Evolutionary conservation across 2,329 filamentous ascomycete species (phyloP).

Genomic region (Exophiala sp.): DNA sequence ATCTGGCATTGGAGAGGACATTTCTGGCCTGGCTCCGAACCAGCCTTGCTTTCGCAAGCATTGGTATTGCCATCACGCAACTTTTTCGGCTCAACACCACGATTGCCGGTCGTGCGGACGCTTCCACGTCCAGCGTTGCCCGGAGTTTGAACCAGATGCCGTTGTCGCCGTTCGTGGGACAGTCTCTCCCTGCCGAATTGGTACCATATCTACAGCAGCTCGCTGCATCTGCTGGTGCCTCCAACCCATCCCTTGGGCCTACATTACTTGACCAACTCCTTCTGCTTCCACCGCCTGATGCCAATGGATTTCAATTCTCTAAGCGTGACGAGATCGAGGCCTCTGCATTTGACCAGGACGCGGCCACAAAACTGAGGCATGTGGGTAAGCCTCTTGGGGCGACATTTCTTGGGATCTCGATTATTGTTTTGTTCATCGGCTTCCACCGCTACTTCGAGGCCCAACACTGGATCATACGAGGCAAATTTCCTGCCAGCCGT

Average conservation of each 20-base stretch:
- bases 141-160: conserved; percentile 6
- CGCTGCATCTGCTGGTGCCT: conserved; percentile 3
- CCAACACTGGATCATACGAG: conserved; percentile 61
- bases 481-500: conserved; percentile 60
- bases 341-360: conserved; percentile 27
- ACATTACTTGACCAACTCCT: conserved; percentile 28
- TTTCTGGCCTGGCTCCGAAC: conserved; percentile 64
- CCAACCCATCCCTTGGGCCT: conserved; percentile 16
- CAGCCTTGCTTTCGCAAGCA: conserved; percentile 59
- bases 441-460: conserved; percentile 62
- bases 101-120: conserved; percentile 19
- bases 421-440: conserved; percentile 55
- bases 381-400: conserved; percentile 58
- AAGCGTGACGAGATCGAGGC: conserved; percentile 16
- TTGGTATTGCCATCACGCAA: conserved; percentile 61
- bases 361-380: conserved; percentile 39
- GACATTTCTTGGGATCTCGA: conserved; percentile 57
- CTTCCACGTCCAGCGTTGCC: conserved; percentile 3
- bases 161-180: conserved; percentile 25
- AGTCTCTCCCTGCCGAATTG: conserved; percentile 25
- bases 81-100: conserved; percentile 59
- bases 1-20: conserved; percentile 61
- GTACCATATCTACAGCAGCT: conserved; percentile 28
- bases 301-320: conserved; percentile 24
- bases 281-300: conserved; percentile 25